Percentiles rank a stretch among this genome's conserved stretches.
Evolutionary conservation across 495 filamentous ascomycete species (phyloP).

Genomic region (Penicillium egyptiacum): DNA sequence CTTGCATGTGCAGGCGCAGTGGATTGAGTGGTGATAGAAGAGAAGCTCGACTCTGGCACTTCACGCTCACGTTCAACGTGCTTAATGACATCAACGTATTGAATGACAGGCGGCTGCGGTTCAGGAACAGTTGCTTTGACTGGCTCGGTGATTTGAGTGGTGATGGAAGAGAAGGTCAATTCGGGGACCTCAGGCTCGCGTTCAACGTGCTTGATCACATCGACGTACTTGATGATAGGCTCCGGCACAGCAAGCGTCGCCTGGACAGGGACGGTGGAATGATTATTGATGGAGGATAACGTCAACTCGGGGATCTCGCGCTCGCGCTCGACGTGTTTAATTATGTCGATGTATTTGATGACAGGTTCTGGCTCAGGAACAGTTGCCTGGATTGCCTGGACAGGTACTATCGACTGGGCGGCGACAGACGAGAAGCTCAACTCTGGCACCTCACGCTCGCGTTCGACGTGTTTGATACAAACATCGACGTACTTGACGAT

Average conservation of each 20-base stretch:
- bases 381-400: constrained; percentile 9
- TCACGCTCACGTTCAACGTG: constrained; percentile 12
- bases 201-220: constrained; percentile 13
- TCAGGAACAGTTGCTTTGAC: constrained; percentile 19
- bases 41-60: constrained; percentile 4
- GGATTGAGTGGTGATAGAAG: constrained; percentile 1
- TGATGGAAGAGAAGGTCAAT: constrained; percentile 30
- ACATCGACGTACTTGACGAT: constrained; percentile 12
- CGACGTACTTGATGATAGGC: constrained; percentile 10
- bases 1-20: not conserved
- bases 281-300: constrained; percentile 15
- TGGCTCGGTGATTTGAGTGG: constrained; percentile 24
- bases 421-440: constrained; percentile 11
- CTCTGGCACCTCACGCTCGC: constrained; percentile 4
- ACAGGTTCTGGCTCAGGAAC: constrained; percentile 17
- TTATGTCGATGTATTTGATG: constrained; percentile 3
- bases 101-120: constrained; percentile 5
- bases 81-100: constrained; percentile 12
- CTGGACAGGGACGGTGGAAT: constrained; percentile 15
- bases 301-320: constrained; percentile 13
- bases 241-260: constrained; percentile 16
- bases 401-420: constrained; percentile 3
- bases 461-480: constrained; percentile 9
- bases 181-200: constrained; percentile 18
- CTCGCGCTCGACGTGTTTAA: constrained; percentile 12